phyloP scores from a whole-genome alignment of 768 basidiomycete genomes.

The Leccinellum albellum region DNA sequence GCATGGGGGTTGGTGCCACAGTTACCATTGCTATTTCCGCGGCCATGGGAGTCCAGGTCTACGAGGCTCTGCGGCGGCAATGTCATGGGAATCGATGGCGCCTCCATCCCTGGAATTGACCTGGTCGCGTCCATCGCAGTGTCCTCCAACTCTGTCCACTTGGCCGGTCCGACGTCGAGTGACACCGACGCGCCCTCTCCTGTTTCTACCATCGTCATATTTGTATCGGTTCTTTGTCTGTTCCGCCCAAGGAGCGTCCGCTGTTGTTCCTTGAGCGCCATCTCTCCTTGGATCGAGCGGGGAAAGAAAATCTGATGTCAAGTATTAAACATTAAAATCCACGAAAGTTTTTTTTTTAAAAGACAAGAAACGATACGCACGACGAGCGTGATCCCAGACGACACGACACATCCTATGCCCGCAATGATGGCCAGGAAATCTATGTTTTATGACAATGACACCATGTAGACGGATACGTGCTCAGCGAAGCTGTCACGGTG shows the following conservation, averaged over 20 bases:
- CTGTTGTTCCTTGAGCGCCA: conserved; percentile 46
- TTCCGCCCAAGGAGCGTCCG: conserved; percentile 12
- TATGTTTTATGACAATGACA: conserved; percentile 11
- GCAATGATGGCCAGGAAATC: conserved; percentile 59
- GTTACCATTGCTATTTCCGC: too few species aligned
- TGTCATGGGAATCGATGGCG: too few species aligned
- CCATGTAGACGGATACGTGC: background rate
- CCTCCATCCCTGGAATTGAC: background rate
- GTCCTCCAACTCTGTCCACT: background rate
- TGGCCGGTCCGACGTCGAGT: background rate
- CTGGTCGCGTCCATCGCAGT: background rate
- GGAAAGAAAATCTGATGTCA: conserved; percentile 73
- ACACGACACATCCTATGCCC: conserved; percentile 58
- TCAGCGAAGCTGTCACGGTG: background rate
- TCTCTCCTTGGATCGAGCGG: conserved; percentile 67
- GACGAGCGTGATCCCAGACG: conserved; percentile 71
- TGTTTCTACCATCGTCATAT: background rate
- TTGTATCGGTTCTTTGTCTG: background rate
- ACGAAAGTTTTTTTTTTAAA: background rate
- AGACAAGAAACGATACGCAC: conserved; percentile 33
- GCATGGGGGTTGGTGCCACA: too few species aligned
- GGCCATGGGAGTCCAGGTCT: too few species aligned
- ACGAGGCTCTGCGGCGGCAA: too few species aligned
- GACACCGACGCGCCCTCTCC: background rate
- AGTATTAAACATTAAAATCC: background rate